Percentiles rank a stretch among this genome's conserved stretches.
Conservation (phyloP, 257 asterid genomes). For the Fraxinus americana region DNA sequence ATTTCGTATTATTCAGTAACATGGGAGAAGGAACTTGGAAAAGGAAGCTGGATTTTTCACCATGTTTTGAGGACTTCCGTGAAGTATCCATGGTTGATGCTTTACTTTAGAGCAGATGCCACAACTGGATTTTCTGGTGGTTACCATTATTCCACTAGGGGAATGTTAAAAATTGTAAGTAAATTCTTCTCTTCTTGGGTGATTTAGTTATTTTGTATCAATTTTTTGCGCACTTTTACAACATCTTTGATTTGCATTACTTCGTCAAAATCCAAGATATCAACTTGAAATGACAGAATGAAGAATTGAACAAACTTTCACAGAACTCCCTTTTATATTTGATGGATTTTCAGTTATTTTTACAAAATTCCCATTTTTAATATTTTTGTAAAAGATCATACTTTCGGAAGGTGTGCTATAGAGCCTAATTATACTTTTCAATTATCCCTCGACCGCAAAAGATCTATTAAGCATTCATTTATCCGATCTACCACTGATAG, state of each 20-base stretch:
- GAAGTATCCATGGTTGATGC: constrained; percentile 93
- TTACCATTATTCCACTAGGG: constrained; percentile 78
- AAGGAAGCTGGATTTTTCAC: constrained; percentile 77
- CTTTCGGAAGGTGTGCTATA: no score
- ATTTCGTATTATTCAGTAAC: constrained; percentile 60
- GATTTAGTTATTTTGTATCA: background rate
- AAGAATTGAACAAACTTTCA: background rate
- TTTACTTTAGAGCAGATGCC: constrained; percentile 79
- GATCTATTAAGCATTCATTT: no score
- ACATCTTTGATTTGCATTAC: background rate
- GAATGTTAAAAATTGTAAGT: constrained; percentile 80
- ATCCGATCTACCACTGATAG: no score
- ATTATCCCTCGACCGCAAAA: no score
- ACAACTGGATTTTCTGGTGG: constrained; percentile 80
- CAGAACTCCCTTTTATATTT: no score
- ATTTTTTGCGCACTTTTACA: background rate
- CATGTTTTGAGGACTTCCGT: constrained; percentile 65
- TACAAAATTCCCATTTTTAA: no score
- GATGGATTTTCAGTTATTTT: no score
- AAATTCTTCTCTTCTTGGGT: background rate
- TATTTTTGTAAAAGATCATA: no score
- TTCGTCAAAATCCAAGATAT: background rate
- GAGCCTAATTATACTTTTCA: no score
- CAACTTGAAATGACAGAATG: background rate
- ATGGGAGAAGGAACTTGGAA: constrained; percentile 78